phyloP scores from a whole-genome alignment of 345 rosid genomes.

The Eucalyptus regnans region DNA sequence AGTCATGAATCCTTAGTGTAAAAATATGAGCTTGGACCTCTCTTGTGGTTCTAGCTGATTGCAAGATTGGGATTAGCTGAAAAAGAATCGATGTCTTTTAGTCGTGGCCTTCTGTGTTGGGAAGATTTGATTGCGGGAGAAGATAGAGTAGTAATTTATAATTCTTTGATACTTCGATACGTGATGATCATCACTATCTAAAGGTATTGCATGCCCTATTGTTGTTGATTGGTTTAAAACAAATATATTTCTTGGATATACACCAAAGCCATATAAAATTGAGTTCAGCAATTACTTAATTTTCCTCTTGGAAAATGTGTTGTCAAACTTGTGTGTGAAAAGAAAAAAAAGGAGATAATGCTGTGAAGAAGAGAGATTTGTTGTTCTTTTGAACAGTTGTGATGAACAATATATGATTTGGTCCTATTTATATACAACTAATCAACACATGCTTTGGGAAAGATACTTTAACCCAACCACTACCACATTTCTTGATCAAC shows the following conservation, averaged over 20 bases:
- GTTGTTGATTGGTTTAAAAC: background rate
- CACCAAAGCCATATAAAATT: background rate
- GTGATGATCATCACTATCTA: background rate
- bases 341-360: background rate
- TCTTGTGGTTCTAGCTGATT: background rate
- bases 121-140: background rate
- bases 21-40: background rate
- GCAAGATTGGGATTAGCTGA: background rate
- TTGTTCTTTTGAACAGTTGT: background rate
- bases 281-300: background rate
- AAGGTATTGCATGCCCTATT: background rate
- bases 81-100: background rate
- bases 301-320: background rate
- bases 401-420: background rate
- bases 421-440: background rate
- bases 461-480: background rate
- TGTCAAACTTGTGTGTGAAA: too few relatives aligned
- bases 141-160: background rate
- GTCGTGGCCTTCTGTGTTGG: background rate
- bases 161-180: background rate
- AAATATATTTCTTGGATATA: too few relatives aligned
- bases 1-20: background rate
- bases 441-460: too few relatives aligned
- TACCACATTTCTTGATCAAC: background rate
- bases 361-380: background rate